Conservation (phyloP, 2,329 filamentous ascomycete genomes). For the Simplicillium aogashimaense region DNA sequence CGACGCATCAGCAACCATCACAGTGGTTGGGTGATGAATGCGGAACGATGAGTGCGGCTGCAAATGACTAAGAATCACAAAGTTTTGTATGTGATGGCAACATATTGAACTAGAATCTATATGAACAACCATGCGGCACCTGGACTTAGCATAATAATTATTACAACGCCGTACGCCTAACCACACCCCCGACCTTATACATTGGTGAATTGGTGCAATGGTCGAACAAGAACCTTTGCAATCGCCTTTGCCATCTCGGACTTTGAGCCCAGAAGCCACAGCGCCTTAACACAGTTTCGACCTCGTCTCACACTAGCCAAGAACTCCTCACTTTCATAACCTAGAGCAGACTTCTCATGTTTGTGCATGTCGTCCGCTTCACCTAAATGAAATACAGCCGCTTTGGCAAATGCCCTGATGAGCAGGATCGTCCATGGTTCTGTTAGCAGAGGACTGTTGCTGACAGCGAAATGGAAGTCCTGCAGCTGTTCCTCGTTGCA, state of each 20-base stretch:
- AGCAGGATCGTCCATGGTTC: constrained; percentile 51
- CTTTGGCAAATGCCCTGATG: constrained; percentile 40
- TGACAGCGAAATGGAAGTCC: constrained; percentile 42
- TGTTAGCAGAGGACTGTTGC: constrained; percentile 42
- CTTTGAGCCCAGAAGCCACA: constrained; percentile 45
- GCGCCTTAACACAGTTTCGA: constrained; percentile 37
- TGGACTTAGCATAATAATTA: no score
- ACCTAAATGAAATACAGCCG: constrained; percentile 26
- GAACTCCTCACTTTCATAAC: constrained; percentile 11
- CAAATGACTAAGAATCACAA: no score
- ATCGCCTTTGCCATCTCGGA: constrained; percentile 32
- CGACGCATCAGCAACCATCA: no score
- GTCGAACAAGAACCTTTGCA: constrained; percentile 7
- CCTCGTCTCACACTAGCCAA: constrained; percentile 24
- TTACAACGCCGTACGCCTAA: no score
- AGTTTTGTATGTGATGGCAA: no score
- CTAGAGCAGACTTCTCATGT: constrained; percentile 11
- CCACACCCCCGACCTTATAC: no score
- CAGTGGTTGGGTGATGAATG: no score
- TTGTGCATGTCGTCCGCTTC: constrained; percentile 11
- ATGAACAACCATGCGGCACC: no score
- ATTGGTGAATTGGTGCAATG: no score
- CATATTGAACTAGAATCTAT: no score
- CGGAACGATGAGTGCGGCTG: no score
- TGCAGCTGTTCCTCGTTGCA: no score